phyloP scores from a whole-genome alignment of 805 yeast species.

The Ogataea wickerhamii region DNA sequence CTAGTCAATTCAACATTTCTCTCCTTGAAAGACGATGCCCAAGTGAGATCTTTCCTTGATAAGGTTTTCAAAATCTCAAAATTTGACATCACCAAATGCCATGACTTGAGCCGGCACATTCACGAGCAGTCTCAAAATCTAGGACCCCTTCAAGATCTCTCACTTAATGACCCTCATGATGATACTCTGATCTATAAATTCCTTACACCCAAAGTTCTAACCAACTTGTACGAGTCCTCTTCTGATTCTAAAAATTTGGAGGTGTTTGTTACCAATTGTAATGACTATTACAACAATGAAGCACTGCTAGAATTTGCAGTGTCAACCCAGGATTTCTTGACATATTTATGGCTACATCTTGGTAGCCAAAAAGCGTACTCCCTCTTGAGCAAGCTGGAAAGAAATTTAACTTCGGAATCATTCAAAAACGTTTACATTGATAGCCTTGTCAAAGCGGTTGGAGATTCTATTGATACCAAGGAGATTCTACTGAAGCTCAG shows the following conservation, averaged over 20 bases:
- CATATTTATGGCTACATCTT: constrained; percentile 11
- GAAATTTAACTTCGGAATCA: constrained; percentile 11
- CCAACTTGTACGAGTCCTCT: constrained; percentile 32
- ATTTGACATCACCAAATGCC: constrained; percentile 22
- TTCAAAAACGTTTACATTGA: constrained; percentile 15
- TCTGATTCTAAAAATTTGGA: constrained; percentile 15
- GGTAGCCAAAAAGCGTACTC: neutral
- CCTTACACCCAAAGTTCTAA: constrained; percentile 33
- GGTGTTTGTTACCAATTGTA: constrained; percentile 23
- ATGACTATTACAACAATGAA: constrained; percentile 20
- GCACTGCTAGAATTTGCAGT: constrained; percentile 16
- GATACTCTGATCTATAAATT: constrained; percentile 27
- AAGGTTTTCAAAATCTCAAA: constrained; percentile 13
- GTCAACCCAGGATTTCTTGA: constrained; percentile 14
- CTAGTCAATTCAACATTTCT: constrained; percentile 33
- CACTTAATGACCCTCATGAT: constrained; percentile 7
- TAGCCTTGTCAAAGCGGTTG: constrained; percentile 10
- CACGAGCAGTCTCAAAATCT: constrained; percentile 15
- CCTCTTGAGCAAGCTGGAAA: constrained; percentile 22
- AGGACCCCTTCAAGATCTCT: constrained; percentile 1
- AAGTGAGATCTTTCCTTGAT: constrained; percentile 8
- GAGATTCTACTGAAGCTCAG: constrained; percentile 5
- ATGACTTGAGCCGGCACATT: constrained; percentile 19
- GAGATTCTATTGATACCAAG: neutral
- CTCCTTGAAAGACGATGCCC: constrained; percentile 26